A percentile compares a stretch with the other conserved stretches of the same genome.
These are phyloP conservation scores for Dillenia suffruticosa DNA, from an alignment of 164 flowering plant species.

Conservation along the genomic window DNA sequence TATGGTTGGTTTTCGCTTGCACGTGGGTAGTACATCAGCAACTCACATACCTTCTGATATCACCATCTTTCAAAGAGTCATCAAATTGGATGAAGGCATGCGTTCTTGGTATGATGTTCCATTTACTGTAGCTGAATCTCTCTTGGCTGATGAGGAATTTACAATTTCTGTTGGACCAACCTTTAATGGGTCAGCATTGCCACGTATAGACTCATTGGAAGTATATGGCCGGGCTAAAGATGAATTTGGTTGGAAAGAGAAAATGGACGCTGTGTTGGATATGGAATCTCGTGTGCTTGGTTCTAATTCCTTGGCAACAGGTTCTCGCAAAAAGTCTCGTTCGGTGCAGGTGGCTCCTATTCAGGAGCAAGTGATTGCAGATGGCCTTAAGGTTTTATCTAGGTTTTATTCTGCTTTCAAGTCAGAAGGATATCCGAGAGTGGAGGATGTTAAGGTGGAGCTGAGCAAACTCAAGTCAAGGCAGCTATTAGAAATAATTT, in stretches of 20 bases:
- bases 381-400: constrained; percentile 84
- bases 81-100: constrained; percentile 95
- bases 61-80: constrained; percentile 76
- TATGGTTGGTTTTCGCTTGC: constrained; percentile 95
- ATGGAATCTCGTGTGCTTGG: constrained; percentile 92
- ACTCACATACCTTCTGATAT: constrained; percentile 86
- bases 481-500: constrained; percentile 65
- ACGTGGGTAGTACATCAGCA: constrained; percentile 90
- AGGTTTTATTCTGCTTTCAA: constrained; percentile 51
- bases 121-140: constrained; percentile 93
- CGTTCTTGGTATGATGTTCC: constrained; percentile 98
- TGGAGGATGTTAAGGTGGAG: constrained; percentile 57
- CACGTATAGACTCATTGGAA: constrained; percentile 93
- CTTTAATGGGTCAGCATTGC: constrained; percentile 65
- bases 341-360: constrained; percentile 65
- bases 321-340: constrained; percentile 55
- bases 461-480: constrained; percentile 64
- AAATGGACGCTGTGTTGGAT: constrained; percentile 87
- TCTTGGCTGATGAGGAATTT: constrained; percentile 96
- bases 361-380: constrained; percentile 88
- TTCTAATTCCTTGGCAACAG: constrained; percentile 43
- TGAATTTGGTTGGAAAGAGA: constrained; percentile 99
- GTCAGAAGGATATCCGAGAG: constrained; percentile 32
- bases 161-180: constrained; percentile 77
- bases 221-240: constrained; percentile 97